These are phyloP conservation scores for Mycena polygramma DNA, from an alignment of 768 basidiomycete genomes.

Conservation along the genomic window DNA sequence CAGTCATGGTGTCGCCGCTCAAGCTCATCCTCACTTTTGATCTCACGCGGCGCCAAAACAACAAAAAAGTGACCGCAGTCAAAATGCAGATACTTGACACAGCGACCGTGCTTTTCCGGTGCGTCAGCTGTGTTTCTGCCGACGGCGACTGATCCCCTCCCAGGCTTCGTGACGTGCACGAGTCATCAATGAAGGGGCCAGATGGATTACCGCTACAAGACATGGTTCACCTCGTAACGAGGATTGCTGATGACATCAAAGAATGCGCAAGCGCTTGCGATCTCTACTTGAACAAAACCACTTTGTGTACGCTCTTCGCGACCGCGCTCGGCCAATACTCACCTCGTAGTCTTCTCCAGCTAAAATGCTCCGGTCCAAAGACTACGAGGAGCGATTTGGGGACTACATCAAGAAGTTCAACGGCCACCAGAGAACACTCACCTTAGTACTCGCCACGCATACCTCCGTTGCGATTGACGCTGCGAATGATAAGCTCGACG, in stretches of 20 bases:
- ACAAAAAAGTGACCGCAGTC: slow-evolving; percentile 55
- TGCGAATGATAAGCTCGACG: slow-evolving; percentile 44
- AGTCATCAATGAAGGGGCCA: slow-evolving; percentile 36
- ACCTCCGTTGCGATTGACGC: slow-evolving; percentile 47
- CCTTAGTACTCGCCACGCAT: slow-evolving; percentile 47
- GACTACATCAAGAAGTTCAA: slow-evolving; percentile 46
- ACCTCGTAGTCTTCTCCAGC: slow-evolving; percentile 36
- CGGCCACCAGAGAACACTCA: slow-evolving; percentile 46
- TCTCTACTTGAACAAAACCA: slow-evolving; percentile 50
- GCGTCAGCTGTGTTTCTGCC: neutral
- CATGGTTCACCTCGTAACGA: slow-evolving; percentile 40
- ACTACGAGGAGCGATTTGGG: slow-evolving; percentile 51
- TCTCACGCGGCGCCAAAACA: slow-evolving; percentile 56
- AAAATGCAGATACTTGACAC: slow-evolving; percentile 58
- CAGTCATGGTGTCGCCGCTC: slow-evolving; percentile 58
- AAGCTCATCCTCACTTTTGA: slow-evolving; percentile 57
- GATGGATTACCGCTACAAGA: slow-evolving; percentile 44
- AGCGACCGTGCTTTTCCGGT: slow-evolving; percentile 59
- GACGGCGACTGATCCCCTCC: neutral
- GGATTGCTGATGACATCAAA: slow-evolving; percentile 53
- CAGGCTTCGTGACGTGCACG: slow-evolving; percentile 33
- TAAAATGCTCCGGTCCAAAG: slow-evolving; percentile 43
- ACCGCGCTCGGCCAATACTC: neutral
- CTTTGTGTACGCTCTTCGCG: slow-evolving; percentile 41
- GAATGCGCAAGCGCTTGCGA: slow-evolving; percentile 55